These are phyloP conservation scores for Suhomyces wounanorum DNA, from an alignment of 1,139 yeast genomes.

Conservation along the genomic window DNA sequence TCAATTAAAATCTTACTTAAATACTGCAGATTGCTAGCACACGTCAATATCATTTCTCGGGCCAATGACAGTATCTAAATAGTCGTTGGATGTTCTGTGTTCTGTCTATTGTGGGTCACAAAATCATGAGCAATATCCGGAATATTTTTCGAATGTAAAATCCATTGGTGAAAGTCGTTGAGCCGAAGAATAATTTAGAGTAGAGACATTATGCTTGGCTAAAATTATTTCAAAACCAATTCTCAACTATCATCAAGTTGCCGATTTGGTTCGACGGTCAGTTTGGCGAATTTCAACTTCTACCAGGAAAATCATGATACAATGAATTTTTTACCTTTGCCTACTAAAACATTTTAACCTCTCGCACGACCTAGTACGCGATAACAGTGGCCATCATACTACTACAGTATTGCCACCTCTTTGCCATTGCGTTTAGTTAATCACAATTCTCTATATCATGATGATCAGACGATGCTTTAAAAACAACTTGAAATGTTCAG, in stretches of 20 bases:
- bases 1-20: not conserved
- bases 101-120: not conserved
- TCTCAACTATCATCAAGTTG: too few relatives aligned
- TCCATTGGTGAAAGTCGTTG: not conserved
- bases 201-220: too few relatives aligned
- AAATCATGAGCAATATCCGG: not conserved
- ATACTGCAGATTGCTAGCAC: not conserved
- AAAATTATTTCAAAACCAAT: too few relatives aligned
- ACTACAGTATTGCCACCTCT: not conserved
- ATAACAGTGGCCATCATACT: not conserved
- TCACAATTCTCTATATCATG: not conserved
- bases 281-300: too few relatives aligned
- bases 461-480: not conserved
- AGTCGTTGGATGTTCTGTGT: not conserved
- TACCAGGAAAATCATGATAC: too few relatives aligned
- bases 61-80: not conserved
- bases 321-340: too few relatives aligned
- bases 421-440: not conserved
- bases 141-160: not conserved
- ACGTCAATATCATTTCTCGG: not conserved
- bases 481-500: not conserved
- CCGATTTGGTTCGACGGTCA: too few relatives aligned
- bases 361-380: slow-evolving; percentile 1
- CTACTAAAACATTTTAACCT: not conserved
- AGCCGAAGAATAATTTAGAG: too few relatives aligned